These are phyloP conservation scores for Tolypocladium tropicale DNA, from an alignment of 2,329 filamentous ascomycete species.

Conservation along the genomic window DNA sequence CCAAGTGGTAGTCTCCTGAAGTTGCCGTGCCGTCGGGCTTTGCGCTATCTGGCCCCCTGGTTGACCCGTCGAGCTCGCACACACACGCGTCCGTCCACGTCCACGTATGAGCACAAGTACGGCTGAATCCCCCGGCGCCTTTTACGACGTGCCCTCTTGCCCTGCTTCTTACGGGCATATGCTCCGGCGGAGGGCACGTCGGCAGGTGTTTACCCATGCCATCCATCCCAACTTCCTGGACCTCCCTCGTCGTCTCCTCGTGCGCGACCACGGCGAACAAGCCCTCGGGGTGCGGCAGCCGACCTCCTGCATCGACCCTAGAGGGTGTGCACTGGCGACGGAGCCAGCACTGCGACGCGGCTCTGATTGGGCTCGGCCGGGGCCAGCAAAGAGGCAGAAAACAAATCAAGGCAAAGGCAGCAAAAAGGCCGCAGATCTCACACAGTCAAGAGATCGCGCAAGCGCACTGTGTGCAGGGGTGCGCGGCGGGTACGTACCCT, in stretches of 20 bases:
- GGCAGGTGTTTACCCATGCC: neutral
- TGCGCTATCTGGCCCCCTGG: too few species aligned
- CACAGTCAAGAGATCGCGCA: neutral
- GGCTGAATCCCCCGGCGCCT: too few species aligned
- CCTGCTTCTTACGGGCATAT: neutral
- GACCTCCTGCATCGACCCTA: neutral
- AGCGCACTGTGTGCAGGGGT: neutral
- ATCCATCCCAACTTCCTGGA: too few species aligned
- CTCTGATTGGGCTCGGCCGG: slow-evolving; percentile 1
- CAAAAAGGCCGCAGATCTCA: slow-evolving; percentile 1
- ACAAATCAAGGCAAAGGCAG: neutral
- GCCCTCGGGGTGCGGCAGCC: neutral
- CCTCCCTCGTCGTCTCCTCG: too few species aligned
- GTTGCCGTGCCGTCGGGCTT: too few species aligned
- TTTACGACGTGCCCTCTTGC: too few species aligned
- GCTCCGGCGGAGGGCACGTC: neutral
- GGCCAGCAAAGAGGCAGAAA: neutral
- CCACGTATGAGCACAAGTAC: too few species aligned
- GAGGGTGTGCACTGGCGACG: neutral
- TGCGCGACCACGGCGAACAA: too few species aligned
- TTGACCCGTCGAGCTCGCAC: neutral
- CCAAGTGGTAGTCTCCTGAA: too few species aligned
- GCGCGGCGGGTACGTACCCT: neutral
- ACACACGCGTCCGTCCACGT: too few species aligned
- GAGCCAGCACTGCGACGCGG: neutral